Base-by-base conservation (phyloP, 2,329 filamentous ascomycete genomes). In the Diaporthe citri region DNA sequence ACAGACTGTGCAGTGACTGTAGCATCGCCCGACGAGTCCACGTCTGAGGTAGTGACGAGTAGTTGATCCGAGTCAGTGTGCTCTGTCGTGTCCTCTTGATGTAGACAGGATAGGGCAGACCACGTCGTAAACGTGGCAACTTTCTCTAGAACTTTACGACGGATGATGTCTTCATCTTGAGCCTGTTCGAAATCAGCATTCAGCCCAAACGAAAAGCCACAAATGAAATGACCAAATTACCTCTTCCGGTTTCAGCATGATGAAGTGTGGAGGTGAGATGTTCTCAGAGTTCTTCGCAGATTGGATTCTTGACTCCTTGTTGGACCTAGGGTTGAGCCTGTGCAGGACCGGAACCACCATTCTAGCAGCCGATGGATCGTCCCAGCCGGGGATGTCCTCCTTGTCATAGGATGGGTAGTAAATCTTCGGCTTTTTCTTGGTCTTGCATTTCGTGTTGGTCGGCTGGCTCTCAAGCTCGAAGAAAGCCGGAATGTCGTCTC, bases 391-490 rank as follows among this genome's bases (percentile, higher is more conserved):
- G 12, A 88, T 80, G 22, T 90, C 86, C 31, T 72, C 70, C 22
- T 52, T 72, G 15, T 87, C 85, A 15, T 87, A 84, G 84, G 76
- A 85, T 84, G 75, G 87, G 84, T 17, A 91, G 78, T 85, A 91
- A 87, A 67, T 73, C 77, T 80, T 31, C 80, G 77, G 15, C 62
- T 71, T 84, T 76, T 86, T 88, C 78, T 86, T 87, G 39, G 84
- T 85, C 31, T 78, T 78, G 7, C 81, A 79, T 80, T 90, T 91
- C 3, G 91, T 93, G 81, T 98, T 98, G 3, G 94, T 96, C 0
- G 96, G 95, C 10, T 89, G 87, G 5, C 89, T 86, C 75, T 97
- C 95, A 10, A 98, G 84, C 83, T 99, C 96, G 80, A 93, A 87
- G 43, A 91, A 93, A 39, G 95, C 89, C 15, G 90, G 90, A 62